phyloP scores from a whole-genome alignment of 202 grass and related monocot genomes.

The Miscanthus sacchariflorus region DNA sequence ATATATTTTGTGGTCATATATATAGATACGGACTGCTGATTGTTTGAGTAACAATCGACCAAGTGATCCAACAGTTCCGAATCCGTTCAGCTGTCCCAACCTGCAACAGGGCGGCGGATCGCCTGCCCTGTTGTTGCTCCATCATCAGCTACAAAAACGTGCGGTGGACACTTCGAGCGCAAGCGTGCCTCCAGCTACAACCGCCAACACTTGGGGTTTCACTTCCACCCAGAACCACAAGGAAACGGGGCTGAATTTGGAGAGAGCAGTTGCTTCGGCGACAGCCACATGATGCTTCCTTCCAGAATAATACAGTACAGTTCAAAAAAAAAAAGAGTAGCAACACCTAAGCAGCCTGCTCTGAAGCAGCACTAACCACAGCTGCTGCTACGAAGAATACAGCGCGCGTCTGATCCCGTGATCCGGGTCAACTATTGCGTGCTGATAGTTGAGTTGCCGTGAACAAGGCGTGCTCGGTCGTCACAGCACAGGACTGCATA shows the following conservation, averaged over 20 bases:
- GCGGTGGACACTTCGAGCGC: not conserved
- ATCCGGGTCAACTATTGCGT: conserved; percentile 48
- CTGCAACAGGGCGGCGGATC: not conserved
- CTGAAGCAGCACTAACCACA: not conserved
- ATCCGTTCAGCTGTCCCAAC: not conserved
- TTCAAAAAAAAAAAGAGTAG: no score
- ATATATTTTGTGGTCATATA: no score
- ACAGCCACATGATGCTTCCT: conserved; percentile 5
- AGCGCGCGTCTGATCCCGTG: conserved; percentile 27
- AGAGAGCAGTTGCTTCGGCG: not conserved
- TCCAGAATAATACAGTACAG: not conserved
- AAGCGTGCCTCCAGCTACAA: not conserved
- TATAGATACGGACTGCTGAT: not conserved
- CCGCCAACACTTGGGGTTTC: not conserved
- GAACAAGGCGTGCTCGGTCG: not conserved
- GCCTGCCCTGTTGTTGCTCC: not conserved
- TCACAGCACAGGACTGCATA: conserved; percentile 11
- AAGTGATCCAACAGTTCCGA: not conserved
- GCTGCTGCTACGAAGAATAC: not conserved
- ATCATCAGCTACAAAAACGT: not conserved
- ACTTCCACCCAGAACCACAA: no score
- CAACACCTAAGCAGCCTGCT: not conserved
- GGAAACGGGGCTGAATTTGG: not conserved
- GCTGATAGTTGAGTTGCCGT: conserved; percentile 10
- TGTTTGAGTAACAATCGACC: not conserved